Percentiles rank a stretch among this genome's conserved stretches.
These are phyloP conservation scores for Blastocystis hominis DNA, from an alignment of 352 stramenopile genomes.

Conservation along the genomic window DNA sequence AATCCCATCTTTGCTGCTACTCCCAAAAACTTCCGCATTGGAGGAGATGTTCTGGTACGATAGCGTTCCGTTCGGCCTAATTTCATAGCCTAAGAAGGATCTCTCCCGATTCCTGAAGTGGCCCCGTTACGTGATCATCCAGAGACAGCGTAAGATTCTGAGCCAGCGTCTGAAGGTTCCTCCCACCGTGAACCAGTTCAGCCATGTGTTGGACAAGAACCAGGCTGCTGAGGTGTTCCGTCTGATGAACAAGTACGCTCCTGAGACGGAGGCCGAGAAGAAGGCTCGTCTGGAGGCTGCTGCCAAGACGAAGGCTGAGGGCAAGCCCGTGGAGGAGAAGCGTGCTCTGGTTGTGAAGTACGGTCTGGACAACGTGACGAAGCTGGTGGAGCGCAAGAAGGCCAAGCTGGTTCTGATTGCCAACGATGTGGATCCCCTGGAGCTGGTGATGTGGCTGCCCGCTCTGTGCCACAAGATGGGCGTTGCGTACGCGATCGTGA, in stretches of 20 bases:
- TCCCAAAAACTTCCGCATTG: constrained; percentile 32
- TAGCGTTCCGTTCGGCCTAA: neutral
- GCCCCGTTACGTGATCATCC: constrained; percentile 93
- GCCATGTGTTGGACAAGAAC: constrained; percentile 93
- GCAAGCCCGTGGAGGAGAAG: too few relatives aligned
- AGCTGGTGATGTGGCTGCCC: too few relatives aligned
- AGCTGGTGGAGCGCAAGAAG: too few relatives aligned
- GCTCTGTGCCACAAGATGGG: too few relatives aligned
- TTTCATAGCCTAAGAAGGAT: constrained; percentile 68
- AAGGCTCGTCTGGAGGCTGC: too few relatives aligned
- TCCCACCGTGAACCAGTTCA: constrained; percentile 96
- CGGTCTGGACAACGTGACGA: too few relatives aligned
- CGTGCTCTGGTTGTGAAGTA: too few relatives aligned
- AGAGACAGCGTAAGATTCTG: constrained; percentile 93
- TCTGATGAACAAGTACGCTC: constrained; percentile 95
- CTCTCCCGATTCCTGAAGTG: constrained; percentile 94
- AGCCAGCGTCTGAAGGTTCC: constrained; percentile 96
- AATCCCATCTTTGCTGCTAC: constrained; percentile 31
- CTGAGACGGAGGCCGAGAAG: constrained; percentile 84
- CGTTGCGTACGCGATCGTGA: too few relatives aligned
- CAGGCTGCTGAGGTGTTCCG: constrained; percentile 87
- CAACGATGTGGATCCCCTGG: too few relatives aligned
- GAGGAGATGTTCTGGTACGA: constrained; percentile 14
- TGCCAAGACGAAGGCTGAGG: too few relatives aligned
- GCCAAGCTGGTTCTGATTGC: too few relatives aligned